Conservation (phyloP, 495 filamentous ascomycete genomes). For the Glarea lozoyensis region DNA sequence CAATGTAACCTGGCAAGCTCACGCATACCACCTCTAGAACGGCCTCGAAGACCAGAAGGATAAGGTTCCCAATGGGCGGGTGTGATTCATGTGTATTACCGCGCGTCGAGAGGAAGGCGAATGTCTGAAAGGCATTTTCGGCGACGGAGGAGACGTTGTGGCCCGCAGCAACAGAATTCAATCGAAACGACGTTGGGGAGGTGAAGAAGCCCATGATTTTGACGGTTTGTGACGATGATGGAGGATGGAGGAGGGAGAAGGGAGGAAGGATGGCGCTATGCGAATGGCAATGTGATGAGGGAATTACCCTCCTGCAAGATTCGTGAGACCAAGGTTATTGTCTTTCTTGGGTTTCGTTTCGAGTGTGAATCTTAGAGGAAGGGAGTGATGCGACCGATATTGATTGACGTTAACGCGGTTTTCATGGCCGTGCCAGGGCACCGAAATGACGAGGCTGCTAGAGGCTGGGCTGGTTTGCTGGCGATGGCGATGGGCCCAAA, state of each 20-base stretch:
- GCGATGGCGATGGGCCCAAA: no score
- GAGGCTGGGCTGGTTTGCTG: no score
- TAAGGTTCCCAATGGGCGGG: conserved; percentile 61
- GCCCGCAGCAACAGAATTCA: conserved; percentile 34
- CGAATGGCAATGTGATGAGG: no score
- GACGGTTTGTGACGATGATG: conserved; percentile 11
- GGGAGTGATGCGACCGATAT: no score
- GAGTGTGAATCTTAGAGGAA: no score
- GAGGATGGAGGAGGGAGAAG: background rate
- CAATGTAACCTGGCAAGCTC: conserved; percentile 88
- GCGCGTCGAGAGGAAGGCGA: conserved; percentile 1
- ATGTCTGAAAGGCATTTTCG: conserved; percentile 10
- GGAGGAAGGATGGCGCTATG: background rate
- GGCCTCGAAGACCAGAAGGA: conserved; percentile 88
- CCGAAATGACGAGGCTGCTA: no score
- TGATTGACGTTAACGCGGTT: no score
- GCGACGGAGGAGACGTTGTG: conserved; percentile 26
- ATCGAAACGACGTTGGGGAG: conserved; percentile 57
- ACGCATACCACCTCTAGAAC: conserved; percentile 96
- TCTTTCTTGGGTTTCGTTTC: no score
- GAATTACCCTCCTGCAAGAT: no score
- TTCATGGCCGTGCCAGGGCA: no score
- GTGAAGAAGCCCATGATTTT: conserved; percentile 36
- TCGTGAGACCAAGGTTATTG: no score
- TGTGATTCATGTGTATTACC: conserved; percentile 27